Evolutionary conservation across 495 filamentous ascomycete genomes (phyloP).

Genomic region (Glonium stellatum): DNA sequence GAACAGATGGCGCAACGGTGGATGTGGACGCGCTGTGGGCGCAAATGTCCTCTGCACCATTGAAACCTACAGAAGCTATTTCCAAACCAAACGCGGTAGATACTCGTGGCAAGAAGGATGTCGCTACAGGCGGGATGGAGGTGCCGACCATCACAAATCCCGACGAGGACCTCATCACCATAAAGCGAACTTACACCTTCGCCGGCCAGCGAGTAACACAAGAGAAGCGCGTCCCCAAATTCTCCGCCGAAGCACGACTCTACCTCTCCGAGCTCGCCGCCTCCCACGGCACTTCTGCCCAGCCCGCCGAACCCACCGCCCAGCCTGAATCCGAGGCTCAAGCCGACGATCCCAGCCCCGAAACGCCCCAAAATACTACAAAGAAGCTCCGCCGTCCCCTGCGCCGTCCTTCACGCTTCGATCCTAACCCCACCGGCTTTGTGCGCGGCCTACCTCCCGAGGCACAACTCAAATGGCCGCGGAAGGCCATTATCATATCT

Average conservation of each 20-base stretch:
- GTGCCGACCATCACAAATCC: not conserved
- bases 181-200: conserved; percentile 84
- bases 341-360: conserved; percentile 6
- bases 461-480: conserved; percentile 32
- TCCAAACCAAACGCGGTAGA: not conserved
- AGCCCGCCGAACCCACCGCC: not conserved
- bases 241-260: conserved; percentile 73
- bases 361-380: not conserved
- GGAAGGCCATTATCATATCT: conserved; percentile 38
- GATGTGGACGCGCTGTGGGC: conserved; percentile 89
- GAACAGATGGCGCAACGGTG: conserved; percentile 63
- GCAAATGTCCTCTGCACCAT: conserved; percentile 50
- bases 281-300: not conserved
- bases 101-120: conserved; percentile 1
- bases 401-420: conserved; percentile 71
- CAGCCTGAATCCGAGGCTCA: conserved; percentile 34
- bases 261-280: conserved; percentile 49
- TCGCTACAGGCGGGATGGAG: not conserved
- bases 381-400: conserved; percentile 54
- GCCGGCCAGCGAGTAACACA: conserved; percentile 80
- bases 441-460: conserved; percentile 34
- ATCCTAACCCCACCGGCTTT: conserved; percentile 53
- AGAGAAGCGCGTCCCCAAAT: conserved; percentile 68
- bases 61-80: conserved; percentile 8
- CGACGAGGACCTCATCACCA: conserved; percentile 58